Conservation (phyloP, 2,329 filamentous ascomycete genomes). For the Xylariaceae sp. region DNA sequence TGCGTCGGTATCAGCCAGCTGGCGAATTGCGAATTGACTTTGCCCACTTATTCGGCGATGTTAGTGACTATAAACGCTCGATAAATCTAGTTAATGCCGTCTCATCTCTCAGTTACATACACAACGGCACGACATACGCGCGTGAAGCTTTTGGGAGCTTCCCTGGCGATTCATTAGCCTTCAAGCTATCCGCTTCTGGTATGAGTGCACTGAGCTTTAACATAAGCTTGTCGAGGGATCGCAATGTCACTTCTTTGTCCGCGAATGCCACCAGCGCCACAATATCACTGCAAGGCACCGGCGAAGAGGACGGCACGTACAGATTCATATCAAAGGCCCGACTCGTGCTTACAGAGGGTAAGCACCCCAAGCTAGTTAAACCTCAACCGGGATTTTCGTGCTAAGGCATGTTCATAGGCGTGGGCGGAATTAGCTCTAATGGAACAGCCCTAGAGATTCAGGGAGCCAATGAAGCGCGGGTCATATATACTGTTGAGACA, state of each 20-base stretch:
- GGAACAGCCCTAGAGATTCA: conserved; percentile 1
- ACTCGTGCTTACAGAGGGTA: too few species aligned
- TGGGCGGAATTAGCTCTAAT: neutral
- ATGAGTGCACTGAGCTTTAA: neutral
- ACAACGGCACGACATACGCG: neutral
- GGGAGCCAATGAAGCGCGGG: conserved; percentile 1
- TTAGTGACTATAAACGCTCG: neutral
- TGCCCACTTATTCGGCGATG: neutral
- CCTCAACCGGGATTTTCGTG: too few species aligned
- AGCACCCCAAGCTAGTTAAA: too few species aligned
- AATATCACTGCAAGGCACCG: neutral
- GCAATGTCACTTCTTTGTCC: conserved; percentile 4
- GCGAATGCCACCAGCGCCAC: neutral
- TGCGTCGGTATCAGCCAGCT: conserved; percentile 12
- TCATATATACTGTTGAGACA: conserved; percentile 7
- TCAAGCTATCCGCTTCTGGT: neutral
- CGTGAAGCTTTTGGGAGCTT: neutral
- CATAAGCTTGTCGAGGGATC: conserved; percentile 5
- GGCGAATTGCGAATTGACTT: conserved; percentile 5
- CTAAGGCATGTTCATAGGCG: too few species aligned
- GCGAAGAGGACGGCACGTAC: neutral
- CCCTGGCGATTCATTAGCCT: neutral
- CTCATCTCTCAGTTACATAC: neutral
- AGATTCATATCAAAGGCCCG: neutral
- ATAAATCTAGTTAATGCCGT: neutral